Conservation (phyloP, 768 basidiomycete genomes). For the Hericium alpestre region DNA sequence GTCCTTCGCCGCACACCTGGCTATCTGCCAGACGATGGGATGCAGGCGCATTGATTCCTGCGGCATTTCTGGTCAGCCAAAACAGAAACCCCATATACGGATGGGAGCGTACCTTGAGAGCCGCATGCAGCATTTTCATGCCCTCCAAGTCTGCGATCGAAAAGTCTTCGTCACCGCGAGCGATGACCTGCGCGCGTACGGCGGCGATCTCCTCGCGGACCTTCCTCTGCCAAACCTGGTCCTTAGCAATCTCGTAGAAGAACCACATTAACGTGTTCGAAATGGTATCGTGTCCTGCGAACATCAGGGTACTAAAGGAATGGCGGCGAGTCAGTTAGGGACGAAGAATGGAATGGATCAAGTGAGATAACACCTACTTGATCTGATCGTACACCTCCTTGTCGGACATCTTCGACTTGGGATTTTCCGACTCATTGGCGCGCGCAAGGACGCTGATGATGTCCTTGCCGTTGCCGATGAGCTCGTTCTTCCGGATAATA, state of each 20-base stretch:
- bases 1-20: conserved; percentile 9
- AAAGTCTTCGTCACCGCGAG: background rate
- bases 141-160: background rate
- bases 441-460: conserved; percentile 15
- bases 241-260: background rate
- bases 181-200: conserved; percentile 1
- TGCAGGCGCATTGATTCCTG: conserved; percentile 15
- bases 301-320: background rate
- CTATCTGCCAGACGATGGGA: conserved; percentile 6
- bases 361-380: conserved; percentile 6
- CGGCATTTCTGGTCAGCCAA: background rate
- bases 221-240: background rate
- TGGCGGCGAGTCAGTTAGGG: conserved; percentile 1
- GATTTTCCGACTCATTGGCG: conserved; percentile 12
- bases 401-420: conserved; percentile 4
- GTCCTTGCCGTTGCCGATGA: conserved; percentile 9
- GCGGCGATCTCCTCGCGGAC: conserved; percentile 8
- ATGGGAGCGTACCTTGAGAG: conserved; percentile 4
- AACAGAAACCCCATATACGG: background rate
- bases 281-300: conserved; percentile 1
- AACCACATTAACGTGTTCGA: background rate
- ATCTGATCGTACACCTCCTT: conserved; percentile 14
- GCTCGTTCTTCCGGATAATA: conserved; percentile 5
- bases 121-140: conserved; percentile 3
- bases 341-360: background rate